A percentile compares a stretch with the other conserved stretches of the same genome.
Conservation (phyloP, 768 basidiomycete genomes). For the Suillus weaverae region DNA sequence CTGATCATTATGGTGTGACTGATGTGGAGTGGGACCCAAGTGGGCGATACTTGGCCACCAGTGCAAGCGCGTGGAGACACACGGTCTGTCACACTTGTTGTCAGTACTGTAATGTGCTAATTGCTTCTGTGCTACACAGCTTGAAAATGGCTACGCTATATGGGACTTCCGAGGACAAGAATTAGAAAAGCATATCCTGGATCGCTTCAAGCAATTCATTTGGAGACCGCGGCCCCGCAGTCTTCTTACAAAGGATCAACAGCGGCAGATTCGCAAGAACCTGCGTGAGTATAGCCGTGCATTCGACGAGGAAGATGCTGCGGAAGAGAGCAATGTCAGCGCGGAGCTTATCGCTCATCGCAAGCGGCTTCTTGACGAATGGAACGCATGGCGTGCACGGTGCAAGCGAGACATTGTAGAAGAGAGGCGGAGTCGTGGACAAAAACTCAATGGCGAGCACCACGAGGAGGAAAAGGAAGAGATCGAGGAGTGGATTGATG, state of each 20-base stretch:
- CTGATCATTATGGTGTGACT: slow-evolving; percentile 96
- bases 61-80: slow-evolving; percentile 93
- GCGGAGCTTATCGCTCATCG: slow-evolving; percentile 90
- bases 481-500: slow-evolving; percentile 93
- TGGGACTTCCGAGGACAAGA: slow-evolving; percentile 99
- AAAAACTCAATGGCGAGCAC: slow-evolving; percentile 32
- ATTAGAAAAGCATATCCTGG: slow-evolving; percentile 82
- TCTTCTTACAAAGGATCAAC: slow-evolving; percentile 83
- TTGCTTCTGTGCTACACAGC: slow-evolving; percentile 44
- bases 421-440: slow-evolving; percentile 44
- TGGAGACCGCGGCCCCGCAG: slow-evolving; percentile 97
- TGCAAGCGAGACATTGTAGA: slow-evolving; percentile 67
- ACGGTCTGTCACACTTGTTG: slow-evolving; percentile 55
- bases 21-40: slow-evolving; percentile 99
- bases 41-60: slow-evolving; percentile 90
- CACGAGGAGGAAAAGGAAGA: slow-evolving; percentile 74
- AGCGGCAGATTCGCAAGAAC: slow-evolving; percentile 82
- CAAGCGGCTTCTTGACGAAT: slow-evolving; percentile 93
- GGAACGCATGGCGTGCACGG: slow-evolving; percentile 93
- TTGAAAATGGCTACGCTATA: slow-evolving; percentile 94
- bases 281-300: slow-evolving; percentile 86
- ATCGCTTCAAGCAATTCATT: slow-evolving; percentile 98
- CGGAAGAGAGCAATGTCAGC: slow-evolving; percentile 91
- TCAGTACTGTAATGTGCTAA: slow-evolving; percentile 12
- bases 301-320: slow-evolving; percentile 97